Conservation (phyloP, 2,329 filamentous ascomycete genomes). For the Calcarisporium arbuscula region DNA sequence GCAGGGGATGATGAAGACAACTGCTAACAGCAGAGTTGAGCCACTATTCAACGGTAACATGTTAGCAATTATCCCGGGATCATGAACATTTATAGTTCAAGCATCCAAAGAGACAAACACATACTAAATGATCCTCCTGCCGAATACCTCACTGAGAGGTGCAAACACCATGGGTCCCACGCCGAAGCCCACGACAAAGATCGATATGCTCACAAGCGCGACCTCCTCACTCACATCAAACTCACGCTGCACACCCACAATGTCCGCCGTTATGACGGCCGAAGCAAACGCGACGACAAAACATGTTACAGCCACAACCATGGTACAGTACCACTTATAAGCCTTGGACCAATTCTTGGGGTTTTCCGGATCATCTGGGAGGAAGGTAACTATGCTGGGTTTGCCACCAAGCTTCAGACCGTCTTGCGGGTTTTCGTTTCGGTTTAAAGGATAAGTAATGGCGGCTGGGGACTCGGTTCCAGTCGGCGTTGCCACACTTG, state of each 20-base stretch:
- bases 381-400: constrained; percentile 65
- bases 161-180: constrained; percentile 76
- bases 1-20: constrained; percentile 75
- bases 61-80: constrained; percentile 7
- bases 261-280: constrained; percentile 71
- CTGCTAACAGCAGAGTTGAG: constrained; percentile 60
- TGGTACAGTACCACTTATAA: constrained; percentile 78
- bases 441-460: no score
- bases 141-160: constrained; percentile 69
- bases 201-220: constrained; percentile 61
- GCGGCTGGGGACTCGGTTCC: no score
- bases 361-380: constrained; percentile 64
- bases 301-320: constrained; percentile 72
- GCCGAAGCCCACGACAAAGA: constrained; percentile 80
- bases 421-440: no score
- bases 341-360: constrained; percentile 80
- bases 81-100: neutral
- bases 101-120: constrained; percentile 8
- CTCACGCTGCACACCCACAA: constrained; percentile 54
- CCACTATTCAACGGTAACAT: constrained; percentile 30
- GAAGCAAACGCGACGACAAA: constrained; percentile 68
- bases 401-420: no score
- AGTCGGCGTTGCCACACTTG: no score
- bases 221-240: constrained; percentile 69
- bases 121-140: constrained; percentile 64